Percentiles rank a stretch among this genome's conserved stretches.
These are phyloP conservation scores for Fusarium circinatum DNA, from an alignment of 2,329 filamentous ascomycete species.

Conservation along the genomic window DNA sequence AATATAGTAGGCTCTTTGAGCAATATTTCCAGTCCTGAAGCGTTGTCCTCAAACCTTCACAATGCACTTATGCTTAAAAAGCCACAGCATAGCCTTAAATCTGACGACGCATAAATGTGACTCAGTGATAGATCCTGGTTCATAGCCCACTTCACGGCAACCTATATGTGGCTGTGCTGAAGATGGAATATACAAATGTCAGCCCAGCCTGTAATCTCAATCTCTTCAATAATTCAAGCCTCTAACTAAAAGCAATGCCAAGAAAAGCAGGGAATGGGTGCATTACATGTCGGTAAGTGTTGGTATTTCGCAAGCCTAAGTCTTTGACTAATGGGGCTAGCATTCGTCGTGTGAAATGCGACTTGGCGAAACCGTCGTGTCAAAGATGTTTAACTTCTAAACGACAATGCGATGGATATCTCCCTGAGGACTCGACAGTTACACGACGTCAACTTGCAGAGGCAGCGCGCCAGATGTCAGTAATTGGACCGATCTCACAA, in stretches of 20 bases:
- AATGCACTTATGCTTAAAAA: background rate
- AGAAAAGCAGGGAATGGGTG: constrained; percentile 42
- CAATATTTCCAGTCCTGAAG: no score
- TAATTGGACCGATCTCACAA: constrained; percentile 45
- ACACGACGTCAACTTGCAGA: constrained; percentile 47
- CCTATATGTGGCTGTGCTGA: constrained; percentile 20
- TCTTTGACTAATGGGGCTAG: constrained; percentile 17
- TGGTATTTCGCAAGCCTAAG: fast-evolving
- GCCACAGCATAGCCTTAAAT: background rate
- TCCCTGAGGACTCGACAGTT: constrained; percentile 35
- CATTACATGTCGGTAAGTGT: constrained; percentile 41
- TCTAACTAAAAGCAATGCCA: constrained; percentile 21
- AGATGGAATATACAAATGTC: background rate
- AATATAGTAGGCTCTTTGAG: fast-evolving
- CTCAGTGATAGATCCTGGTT: background rate
- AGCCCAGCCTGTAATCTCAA: background rate
- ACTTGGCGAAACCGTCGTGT: constrained; percentile 47
- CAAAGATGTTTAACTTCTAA: constrained; percentile 39
- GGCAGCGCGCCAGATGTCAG: constrained; percentile 42
- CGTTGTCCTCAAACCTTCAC: background rate
- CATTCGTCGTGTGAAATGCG: constrained; percentile 52
- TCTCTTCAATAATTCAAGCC: background rate
- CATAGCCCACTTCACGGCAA: background rate
- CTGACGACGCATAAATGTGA: background rate
- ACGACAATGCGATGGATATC: constrained; percentile 50